Percentiles rank a stretch among this genome's conserved stretches.
Evolutionary conservation across 352 stramenopile genomes (phyloP).

Genomic region (Pythium inflatum): DNA sequence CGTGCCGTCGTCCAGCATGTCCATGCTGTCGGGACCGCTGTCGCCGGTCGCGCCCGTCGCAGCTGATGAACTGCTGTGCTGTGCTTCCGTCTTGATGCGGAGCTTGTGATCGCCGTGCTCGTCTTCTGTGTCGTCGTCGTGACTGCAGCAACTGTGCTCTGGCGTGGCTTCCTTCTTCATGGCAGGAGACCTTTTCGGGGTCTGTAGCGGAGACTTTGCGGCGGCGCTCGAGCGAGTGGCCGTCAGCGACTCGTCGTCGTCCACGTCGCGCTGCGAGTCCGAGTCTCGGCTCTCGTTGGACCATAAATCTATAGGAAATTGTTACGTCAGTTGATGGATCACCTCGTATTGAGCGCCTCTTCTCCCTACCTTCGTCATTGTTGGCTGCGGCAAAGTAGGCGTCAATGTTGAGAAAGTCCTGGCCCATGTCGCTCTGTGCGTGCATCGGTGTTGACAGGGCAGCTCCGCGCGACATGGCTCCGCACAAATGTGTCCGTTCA

Average conservation of each 20-base stretch:
- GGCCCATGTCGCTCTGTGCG: conserved; percentile 36
- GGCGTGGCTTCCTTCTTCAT: conserved; percentile 26
- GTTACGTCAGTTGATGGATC: no score
- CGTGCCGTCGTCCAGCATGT: conserved; percentile 33
- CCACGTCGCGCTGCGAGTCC: background rate
- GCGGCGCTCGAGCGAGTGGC: background rate
- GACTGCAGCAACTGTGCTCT: conserved; percentile 23
- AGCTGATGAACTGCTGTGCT: conserved; percentile 4
- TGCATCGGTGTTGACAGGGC: conserved; percentile 35
- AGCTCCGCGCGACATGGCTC: no score
- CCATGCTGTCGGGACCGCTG: conserved; percentile 29
- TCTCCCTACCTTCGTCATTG: conserved; percentile 32
- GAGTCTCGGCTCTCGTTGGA: conserved; percentile 2
- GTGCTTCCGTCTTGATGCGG: conserved; percentile 26
- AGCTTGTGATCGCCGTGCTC: background rate
- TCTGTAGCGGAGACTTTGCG: no score
- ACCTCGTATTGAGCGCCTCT: no score
- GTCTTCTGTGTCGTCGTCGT: conserved; percentile 21
- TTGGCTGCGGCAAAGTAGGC: conserved; percentile 36
- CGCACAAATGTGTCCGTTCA: no score
- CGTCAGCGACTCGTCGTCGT: conserved; percentile 1
- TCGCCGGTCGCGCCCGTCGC: conserved; percentile 7
- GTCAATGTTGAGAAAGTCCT: conserved; percentile 43
- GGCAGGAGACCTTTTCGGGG: no score
- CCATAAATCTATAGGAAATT: conserved; percentile 32